phyloP scores from a whole-genome alignment of 257 asterid species.

The Gentiana dahurica region DNA sequence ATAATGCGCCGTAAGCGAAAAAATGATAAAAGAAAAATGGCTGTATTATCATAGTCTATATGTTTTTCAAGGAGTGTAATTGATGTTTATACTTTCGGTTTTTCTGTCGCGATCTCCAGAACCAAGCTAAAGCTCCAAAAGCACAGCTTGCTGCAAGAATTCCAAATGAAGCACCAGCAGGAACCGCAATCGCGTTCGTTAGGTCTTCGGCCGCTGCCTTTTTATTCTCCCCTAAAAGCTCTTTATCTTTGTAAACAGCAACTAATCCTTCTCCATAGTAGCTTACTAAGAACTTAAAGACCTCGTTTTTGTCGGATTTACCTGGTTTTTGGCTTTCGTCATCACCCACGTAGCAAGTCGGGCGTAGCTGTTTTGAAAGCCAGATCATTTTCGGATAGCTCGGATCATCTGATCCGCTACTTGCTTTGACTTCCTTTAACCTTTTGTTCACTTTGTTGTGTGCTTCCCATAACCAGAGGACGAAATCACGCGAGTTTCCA shows the following conservation, averaged over 20 bases:
- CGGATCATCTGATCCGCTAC: constrained; percentile 62
- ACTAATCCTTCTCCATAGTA: constrained; percentile 59
- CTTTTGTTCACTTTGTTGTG: constrained; percentile 85
- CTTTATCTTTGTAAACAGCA: constrained; percentile 45
- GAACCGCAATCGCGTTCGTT: constrained; percentile 55
- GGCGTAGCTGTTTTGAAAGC: constrained; percentile 79
- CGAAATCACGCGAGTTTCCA: constrained; percentile 51
- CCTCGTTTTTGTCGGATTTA: constrained; percentile 52
- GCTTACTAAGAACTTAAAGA: constrained; percentile 43
- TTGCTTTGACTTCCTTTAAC: constrained; percentile 63
- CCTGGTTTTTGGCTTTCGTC: constrained; percentile 9
- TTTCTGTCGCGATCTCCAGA: constrained; percentile 91
- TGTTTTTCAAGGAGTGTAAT: constrained; percentile 63
- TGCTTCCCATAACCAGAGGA: constrained; percentile 81
- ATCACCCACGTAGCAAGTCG: constrained; percentile 42
- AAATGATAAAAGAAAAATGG: constrained; percentile 29
- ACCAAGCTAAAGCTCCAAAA: constrained; percentile 89
- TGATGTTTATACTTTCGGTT: constrained; percentile 82
- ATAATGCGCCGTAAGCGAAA: constrained; percentile 7
- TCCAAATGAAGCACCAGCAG: constrained; percentile 84
- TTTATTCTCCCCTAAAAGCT: constrained; percentile 21
- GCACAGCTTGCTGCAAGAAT: constrained; percentile 95
- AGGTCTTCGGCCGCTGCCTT: constrained; percentile 32
- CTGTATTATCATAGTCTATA: constrained; percentile 37
- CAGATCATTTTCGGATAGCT: constrained; percentile 64